Evolutionary conservation across 495 filamentous ascomycete genomes (phyloP), one percentile per base, ranked within the genome.

Genomic region (Hypoxylon trugodes): DNA sequence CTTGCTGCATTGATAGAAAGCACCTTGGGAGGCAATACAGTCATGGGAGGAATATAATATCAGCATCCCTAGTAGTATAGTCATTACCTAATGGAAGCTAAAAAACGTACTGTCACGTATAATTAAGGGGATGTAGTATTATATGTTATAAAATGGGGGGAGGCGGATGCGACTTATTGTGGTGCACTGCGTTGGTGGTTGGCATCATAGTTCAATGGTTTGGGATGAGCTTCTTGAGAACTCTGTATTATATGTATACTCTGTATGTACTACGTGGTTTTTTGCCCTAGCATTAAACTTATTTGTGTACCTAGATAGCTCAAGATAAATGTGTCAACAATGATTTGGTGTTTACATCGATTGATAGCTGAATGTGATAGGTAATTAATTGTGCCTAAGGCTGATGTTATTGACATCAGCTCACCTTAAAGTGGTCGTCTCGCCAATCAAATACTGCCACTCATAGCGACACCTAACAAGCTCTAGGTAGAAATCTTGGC

Each of bases 41-140:
- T 28, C 4, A 16, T 10, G 45, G 38, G 55, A 56, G 36, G 38
- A 56, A 57, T 60, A 56, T 57, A 61, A 60, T 61, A 56, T 40
- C 50, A 66, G 35, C 7, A 16, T 51, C 43, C 36, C 46, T 45
- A 62, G 49, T 40, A n/a, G n/a, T n/a, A n/a, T 59, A 66, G 50
- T 42, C 12, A 47, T 28, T 18, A 54, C 24, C 30, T 66, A 61
- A 61, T 60, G 49, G 15, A 60, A 60, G 50, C 56, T 42, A 48
- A 48, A 46, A 49, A 60, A 35, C 51, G 30, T 60, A 60, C 16
- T 32, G 15, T 37, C 37, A 42, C 15, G 52, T 40, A 52, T 40
- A 12, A 52, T 50, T 18, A 42, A 16, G 41, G n/a, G 46, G 30
- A 30, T 21, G 35, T 42, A 46, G 40, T 33, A 46, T 36, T 36